Evolutionary conservation across 371 early-diverging fungal genomes (phyloP).

Genomic region (Dinochytrium kinnereticum): DNA sequence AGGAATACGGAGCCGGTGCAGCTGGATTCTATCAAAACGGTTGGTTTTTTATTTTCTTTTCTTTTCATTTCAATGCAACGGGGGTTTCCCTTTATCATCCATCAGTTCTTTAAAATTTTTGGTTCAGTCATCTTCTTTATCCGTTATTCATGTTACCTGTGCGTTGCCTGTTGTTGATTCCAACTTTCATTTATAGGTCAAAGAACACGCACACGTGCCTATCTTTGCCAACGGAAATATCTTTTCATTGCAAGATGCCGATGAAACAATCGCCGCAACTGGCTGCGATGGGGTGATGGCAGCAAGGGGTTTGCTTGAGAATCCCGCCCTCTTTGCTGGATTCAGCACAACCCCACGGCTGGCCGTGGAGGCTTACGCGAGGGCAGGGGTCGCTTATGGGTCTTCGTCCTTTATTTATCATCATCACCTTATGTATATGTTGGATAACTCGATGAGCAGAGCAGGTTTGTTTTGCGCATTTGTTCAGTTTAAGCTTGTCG

Average conservation of each 20-base stretch:
- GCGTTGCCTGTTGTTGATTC: not conserved
- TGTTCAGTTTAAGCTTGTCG: not conserved
- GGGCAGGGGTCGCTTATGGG: slow-evolving; percentile 78
- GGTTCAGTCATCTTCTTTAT: not conserved
- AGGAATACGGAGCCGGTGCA: slow-evolving; percentile 67
- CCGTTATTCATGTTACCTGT: not conserved
- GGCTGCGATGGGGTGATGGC: slow-evolving; percentile 97
- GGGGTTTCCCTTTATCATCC: not conserved
- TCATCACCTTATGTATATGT: slow-evolving; percentile 95
- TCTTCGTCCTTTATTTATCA: slow-evolving; percentile 86
- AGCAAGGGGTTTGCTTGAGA: slow-evolving; percentile 83
- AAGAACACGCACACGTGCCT: slow-evolving; percentile 75
- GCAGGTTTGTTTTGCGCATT: slow-evolving; percentile 20
- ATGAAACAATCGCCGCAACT: slow-evolving; percentile 82
- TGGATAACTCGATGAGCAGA: slow-evolving; percentile 82
- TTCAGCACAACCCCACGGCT: slow-evolving; percentile 44
- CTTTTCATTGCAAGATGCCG: slow-evolving; percentile 84
- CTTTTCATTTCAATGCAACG: not conserved
- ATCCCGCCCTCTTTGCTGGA: slow-evolving; percentile 72
- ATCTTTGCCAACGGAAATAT: slow-evolving; percentile 98
- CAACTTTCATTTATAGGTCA: slow-evolving; percentile 19
- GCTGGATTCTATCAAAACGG: slow-evolving; percentile 47
- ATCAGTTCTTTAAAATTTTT: not conserved
- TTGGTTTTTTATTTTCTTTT: slow-evolving; percentile 6
- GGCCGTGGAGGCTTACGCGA: slow-evolving; percentile 70